Evolutionary conservation across 2,329 filamentous ascomycete genomes (phyloP), one percentile per base, ranked within the genome.

Genomic region (Fusarium phyllophilum): DNA sequence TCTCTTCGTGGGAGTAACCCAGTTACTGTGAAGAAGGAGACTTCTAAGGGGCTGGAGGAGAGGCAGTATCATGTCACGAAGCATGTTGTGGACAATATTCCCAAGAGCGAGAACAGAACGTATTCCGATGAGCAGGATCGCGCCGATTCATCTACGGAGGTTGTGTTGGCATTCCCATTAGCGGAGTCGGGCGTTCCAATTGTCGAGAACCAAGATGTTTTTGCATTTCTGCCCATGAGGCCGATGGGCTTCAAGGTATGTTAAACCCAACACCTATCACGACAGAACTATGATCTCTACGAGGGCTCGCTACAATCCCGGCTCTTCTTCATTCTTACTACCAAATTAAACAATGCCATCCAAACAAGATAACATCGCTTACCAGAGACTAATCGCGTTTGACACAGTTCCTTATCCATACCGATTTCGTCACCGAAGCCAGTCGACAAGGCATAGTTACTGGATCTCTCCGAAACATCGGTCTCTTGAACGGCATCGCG

Each of bases 131-230:
- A 68, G 3, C 80, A 80, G 46, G 75, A 80, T 11, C 55, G 61
- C 3, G 68, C 75, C 0, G 79, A 79, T 26, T 76, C 78, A 0
- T 75, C 69, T 3, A 76, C 83, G 1, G 79, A 85, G 26, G 76
- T 88, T 5, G 75, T 85, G 5, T 76, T 88, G 2, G 86, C 86
- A 0, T 88, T 88, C 67, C 86, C 86, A 1, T 34, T 87, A 3
- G 77, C 81, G 0, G 72, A 75, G 0, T 56, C 75, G 6, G 78
- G 66, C 0, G 33, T 62, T 0, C 86, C 86, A 0, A 56, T 85
- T 6, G 66, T 84, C 10, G 73, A 84, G 38, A 71, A 77, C 12
- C 85, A 88, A 57, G 75, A 84, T 12, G 65, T 87, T 1, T 88
- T 84, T 74, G 83, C 82, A 1, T 88, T 88, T 68, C 72, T 87